Conservation (phyloP, 495 filamentous ascomycete species). For the Friedmanniomyces simplex region DNA sequence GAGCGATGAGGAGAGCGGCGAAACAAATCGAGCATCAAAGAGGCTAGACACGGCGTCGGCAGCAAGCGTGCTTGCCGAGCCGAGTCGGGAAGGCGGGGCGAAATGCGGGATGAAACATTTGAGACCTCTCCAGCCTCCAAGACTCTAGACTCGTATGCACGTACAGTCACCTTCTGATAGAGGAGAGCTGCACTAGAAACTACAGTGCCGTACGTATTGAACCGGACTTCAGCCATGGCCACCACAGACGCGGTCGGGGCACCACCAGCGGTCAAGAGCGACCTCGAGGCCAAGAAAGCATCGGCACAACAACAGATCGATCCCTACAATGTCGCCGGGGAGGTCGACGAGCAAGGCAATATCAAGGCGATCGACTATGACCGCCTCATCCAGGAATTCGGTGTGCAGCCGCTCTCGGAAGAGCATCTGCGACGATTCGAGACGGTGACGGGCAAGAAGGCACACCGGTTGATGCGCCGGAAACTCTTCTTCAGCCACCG, state of each 20-base stretch:
- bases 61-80: too few relatives aligned
- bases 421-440: conserved; percentile 72
- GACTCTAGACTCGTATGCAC: too few relatives aligned
- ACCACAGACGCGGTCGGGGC: conserved; percentile 27
- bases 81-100: too few relatives aligned
- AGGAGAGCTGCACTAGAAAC: too few relatives aligned
- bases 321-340: conserved; percentile 67
- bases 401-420: conserved; percentile 12
- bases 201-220: too few relatives aligned
- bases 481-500: conserved; percentile 87
- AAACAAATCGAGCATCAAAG: too few relatives aligned
- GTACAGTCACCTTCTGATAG: neutral
- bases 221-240: conserved; percentile 5
- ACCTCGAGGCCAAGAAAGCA: conserved; percentile 37
- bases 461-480: conserved; percentile 75
- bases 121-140: too few relatives aligned
- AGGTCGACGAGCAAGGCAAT: conserved; percentile 56
- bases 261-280: conserved; percentile 40
- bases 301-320: conserved; percentile 49
- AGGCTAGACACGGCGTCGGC: too few relatives aligned
- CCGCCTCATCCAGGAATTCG: conserved; percentile 31
- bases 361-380: conserved; percentile 63
- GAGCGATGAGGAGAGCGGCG: too few relatives aligned
- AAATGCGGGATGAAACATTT: too few relatives aligned
- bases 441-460: conserved; percentile 74